Conservation (phyloP, 2,329 filamentous ascomycete genomes). For the Aspergillus chevalieri region DNA sequence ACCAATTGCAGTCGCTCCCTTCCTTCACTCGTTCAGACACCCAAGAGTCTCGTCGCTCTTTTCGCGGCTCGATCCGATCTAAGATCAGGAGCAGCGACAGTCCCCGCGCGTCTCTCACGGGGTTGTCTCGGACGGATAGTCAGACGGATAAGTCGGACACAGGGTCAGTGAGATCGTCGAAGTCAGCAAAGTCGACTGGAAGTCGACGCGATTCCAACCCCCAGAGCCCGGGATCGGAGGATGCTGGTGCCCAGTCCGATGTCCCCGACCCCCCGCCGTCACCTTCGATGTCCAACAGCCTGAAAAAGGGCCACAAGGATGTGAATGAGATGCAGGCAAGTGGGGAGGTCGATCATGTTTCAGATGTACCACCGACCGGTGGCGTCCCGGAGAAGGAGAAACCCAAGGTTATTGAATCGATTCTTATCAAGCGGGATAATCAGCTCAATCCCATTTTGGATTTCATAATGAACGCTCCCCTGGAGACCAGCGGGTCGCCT, state of each 20-base stretch:
- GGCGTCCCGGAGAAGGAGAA: constrained; percentile 45
- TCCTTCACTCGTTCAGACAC: constrained; percentile 91
- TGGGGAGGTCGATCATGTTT: constrained; percentile 91
- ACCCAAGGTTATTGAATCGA: constrained; percentile 75
- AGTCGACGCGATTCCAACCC: constrained; percentile 39
- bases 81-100: constrained; percentile 75
- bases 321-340: constrained; percentile 74
- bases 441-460: constrained; percentile 60
- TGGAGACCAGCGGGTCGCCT: constrained; percentile 43
- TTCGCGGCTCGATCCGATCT: constrained; percentile 72
- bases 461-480: constrained; percentile 38
- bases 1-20: constrained; percentile 74
- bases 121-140: constrained; percentile 55
- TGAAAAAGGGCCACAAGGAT: constrained; percentile 68
- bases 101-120: constrained; percentile 66
- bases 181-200: constrained; percentile 55
- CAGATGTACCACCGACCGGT: constrained; percentile 76
- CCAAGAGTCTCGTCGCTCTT: constrained; percentile 81
- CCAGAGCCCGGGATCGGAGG: constrained; percentile 34
- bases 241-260: constrained; percentile 44
- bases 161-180: constrained; percentile 64
- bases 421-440: constrained; percentile 75
- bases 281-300: constrained; percentile 69
- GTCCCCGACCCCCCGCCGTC: constrained; percentile 68
- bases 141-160: constrained; percentile 61